These are phyloP conservation scores for Geosiphon pyriformis DNA, from an alignment of 192 early-diverging fungal species.

Conservation along the genomic window DNA sequence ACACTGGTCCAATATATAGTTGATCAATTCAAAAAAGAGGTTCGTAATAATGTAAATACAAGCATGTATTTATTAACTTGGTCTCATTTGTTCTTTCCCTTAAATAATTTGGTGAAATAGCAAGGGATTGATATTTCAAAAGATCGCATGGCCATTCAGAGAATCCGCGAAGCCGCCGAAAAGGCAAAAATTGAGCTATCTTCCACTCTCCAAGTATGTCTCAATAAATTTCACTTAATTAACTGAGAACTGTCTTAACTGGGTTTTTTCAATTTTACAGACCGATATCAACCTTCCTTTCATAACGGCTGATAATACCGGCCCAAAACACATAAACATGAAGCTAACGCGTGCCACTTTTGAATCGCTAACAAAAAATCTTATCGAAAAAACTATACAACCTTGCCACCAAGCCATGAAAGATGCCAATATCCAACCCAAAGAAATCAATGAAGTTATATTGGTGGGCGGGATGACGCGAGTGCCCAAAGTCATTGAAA, in stretches of 20 bases:
- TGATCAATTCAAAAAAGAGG: constrained; percentile 87
- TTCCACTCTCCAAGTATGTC: constrained; percentile 57
- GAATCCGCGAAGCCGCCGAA: constrained; percentile 94
- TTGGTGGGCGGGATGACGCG: constrained; percentile 98
- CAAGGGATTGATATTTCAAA: constrained; percentile 74
- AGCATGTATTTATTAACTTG: too few species aligned
- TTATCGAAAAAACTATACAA: constrained; percentile 83
- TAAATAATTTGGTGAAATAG: too few species aligned
- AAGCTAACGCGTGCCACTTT: constrained; percentile 89
- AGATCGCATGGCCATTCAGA: constrained; percentile 95
- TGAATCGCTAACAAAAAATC: constrained; percentile 72
- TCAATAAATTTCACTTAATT: not conserved
- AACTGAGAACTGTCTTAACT: not conserved
- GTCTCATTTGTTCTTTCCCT: not conserved
- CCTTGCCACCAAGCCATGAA: constrained; percentile 96
- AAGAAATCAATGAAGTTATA: constrained; percentile 90
- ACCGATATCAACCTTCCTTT: constrained; percentile 97
- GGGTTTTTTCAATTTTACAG: constrained; percentile 25
- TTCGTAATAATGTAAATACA: too few species aligned
- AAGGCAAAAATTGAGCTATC: constrained; percentile 99
- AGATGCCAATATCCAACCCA: constrained; percentile 80
- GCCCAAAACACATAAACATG: constrained; percentile 97
- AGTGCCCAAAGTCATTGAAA: constrained; percentile 94
- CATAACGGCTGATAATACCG: constrained; percentile 80
- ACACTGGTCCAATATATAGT: constrained; percentile 72